Evolutionary conservation across 1,139 yeast genomes (phyloP).

Genomic region (Pichia sp.): DNA sequence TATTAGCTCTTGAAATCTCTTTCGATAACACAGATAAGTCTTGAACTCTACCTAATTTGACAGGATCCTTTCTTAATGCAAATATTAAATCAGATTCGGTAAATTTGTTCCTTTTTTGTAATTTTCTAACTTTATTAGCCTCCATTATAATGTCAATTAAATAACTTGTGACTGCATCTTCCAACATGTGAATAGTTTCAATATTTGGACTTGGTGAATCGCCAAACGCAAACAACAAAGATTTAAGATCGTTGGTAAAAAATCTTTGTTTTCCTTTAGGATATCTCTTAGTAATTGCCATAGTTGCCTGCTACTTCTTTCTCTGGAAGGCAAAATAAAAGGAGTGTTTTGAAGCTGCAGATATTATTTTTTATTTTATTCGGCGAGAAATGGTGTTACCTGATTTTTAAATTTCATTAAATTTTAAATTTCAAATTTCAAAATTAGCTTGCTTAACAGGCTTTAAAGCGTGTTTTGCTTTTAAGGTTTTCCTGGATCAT

Average conservation of each 20-base stretch:
- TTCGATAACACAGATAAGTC: conserved; percentile 71
- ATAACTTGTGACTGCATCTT: conserved; percentile 77
- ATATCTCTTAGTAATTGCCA: conserved; percentile 14
- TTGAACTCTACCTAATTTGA: conserved; percentile 76
- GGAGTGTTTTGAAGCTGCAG: not conserved
- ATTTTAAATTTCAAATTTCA: not conserved
- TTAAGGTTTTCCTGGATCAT: not conserved
- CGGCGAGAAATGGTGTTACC: not conserved
- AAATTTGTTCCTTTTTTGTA: conserved; percentile 40
- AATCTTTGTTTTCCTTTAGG: conserved; percentile 28
- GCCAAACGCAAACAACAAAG: conserved; percentile 77
- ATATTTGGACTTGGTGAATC: conserved; percentile 75
- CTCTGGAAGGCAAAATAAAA: not conserved
- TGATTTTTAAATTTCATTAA: not conserved
- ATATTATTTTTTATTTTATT: not conserved
- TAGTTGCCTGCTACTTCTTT: not conserved
- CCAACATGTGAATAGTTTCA: conserved; percentile 71
- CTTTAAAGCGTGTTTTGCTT: not conserved
- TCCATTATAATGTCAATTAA: conserved; percentile 62
- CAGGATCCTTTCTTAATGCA: conserved; percentile 75
- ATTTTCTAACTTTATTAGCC: conserved; percentile 47
- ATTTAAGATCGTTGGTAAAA: conserved; percentile 56
- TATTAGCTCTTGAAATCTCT: conserved; percentile 72
- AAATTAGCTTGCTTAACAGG: not conserved
- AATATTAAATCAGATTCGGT: conserved; percentile 85